Evolutionary conservation across 2,329 filamentous ascomycete genomes (phyloP), one percentile per base, ranked within the genome.

Genomic region (Didymella pinodella): DNA sequence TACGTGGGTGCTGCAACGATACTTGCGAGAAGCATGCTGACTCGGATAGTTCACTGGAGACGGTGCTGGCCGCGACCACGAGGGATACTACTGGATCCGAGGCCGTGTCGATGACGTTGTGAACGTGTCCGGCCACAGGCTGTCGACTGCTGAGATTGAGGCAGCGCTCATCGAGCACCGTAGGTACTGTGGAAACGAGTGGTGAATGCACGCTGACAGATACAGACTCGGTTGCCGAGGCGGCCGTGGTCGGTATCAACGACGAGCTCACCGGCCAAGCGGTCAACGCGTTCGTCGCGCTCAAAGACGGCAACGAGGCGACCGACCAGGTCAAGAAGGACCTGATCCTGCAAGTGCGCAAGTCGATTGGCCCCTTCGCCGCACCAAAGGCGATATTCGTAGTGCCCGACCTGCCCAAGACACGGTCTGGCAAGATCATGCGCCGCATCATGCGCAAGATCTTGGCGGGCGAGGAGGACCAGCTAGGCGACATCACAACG

Each of bases 21-120:
- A 52, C 47, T 41, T 45, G 16, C n/a, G 22, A 38, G 48, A 18
- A 45, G 26, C 31, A 18, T 57, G 54, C 69, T 75, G 61, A 75
- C 34, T 10, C 31, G 5, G 11, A 31, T 66, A 92, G 89, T 96
- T 95, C 82, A 95, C 92, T 16, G 92, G 92, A 58, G 95, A 99
- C 75, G 95, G 95, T 75, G 95, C 95, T 55, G 95, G 91, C 60
- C 91, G 95, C 75, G 95, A 99, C 77, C 91, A 97, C 80, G 95
- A 99, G 73, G 95, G 95, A 57, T 99, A 97, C 84, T 99, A 98
- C 87, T 99, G 95, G 95, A 99, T 99, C 77, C 92, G 95, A 63
- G 95, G 95, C 66, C 93, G 95, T 79, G 95, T 99, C 52, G 95
- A 99, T 75, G 95, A 99, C 73, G 95, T 99, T 43, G 94, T 99